Base-by-base conservation (phyloP, 345 rosid genomes). In the Aquilaria yunnanensis region DNA sequence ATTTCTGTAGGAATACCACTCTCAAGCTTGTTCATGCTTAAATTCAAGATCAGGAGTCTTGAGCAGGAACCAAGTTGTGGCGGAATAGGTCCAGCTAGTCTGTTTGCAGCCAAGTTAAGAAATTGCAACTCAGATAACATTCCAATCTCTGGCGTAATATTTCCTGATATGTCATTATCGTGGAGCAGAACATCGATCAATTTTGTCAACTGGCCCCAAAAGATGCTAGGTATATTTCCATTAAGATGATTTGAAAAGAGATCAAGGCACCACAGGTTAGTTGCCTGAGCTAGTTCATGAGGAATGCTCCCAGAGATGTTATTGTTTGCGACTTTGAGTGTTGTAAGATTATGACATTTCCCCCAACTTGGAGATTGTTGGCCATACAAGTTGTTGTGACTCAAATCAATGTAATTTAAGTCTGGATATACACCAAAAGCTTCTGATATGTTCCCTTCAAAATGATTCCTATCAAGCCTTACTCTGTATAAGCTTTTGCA, bases 1-100 rank as follows among this genome's bases (percentile, higher is more conserved):
- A 56, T 12, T 34, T 14, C 13, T 12, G 5, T 1, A 56, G 60
- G 60, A 32, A 56, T 34, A 8, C 60, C 9, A 16, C 23, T 16
- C 23, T 16, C 23, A 16, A 16, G 23, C 23, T 16, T 16, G 23
- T 16, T 16, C 23, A 9, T 56, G 10, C 60, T 56, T 14, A 56
- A 12, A 5, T 56, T 56, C 60, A 56, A 33, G 3, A 2, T 3
- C 1, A 14, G 2, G 2, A 33, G 30, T 12, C 34, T 56, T 0
- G 3, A 14, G 47, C 45, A 54, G 1, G 14, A 23, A 48, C 66
- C 66, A 8, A 61, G 47, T 16, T 60, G 60, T 3, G 31, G 37
- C 1, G 71, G 71, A 33, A 68, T 60, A 13, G 32, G 5, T 6
- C 71, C 66, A 34, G 47, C 10, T 9, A 68, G 9, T 5, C 48